Evolutionary conservation across 768 basidiomycete species (phyloP), one percentile per base, ranked within the genome.

Genomic region (Lentinula aciculospora): DNA sequence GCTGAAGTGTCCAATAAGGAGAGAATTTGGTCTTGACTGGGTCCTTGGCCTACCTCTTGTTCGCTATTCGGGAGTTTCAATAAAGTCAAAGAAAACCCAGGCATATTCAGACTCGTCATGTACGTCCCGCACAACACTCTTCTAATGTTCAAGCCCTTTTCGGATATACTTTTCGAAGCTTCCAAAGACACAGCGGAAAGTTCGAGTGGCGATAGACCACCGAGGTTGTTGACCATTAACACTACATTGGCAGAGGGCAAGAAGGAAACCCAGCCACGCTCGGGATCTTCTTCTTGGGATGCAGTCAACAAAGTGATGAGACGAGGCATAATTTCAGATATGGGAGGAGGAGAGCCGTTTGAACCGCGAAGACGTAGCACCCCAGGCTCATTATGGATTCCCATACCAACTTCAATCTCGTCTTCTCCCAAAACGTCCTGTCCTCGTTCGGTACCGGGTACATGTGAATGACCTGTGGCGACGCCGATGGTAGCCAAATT

Each of bases 61-160:
- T 48, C 48, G n/a, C 71, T 49, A 29, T 72, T 66, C 0, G 94
- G 89, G 9, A 96, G 81, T 8, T 92, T 80, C 15, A 94, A 76
- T 17, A 94, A 77, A 1, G 92, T 89, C 59, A 96, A 74, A 15
- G 92, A 94, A 69, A 95, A 91, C 2, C 94, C 94, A 29, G 92
- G 90, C 90, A 94, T 94, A 71, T 93, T 94, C 62, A 96, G 79
- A 34, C 76, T 40, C 56, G 87, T 92, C 94, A 97, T 96, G 71
- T 89, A 94, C 12, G 88, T 87, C 2, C 94, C 94, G 10, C 83
- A 76, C 8, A 95, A 65, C 39, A 93, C 74, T 9, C 92, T 76
- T 61, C 81, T 76, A 25, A 86, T 75, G 34, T 67, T 75, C 63
- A 91, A 78, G 0, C 81, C 81, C 31, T 79, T 77, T 53, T 73